phyloP scores from a whole-genome alignment of 306 rosid genomes.

The Malus fusca region DNA sequence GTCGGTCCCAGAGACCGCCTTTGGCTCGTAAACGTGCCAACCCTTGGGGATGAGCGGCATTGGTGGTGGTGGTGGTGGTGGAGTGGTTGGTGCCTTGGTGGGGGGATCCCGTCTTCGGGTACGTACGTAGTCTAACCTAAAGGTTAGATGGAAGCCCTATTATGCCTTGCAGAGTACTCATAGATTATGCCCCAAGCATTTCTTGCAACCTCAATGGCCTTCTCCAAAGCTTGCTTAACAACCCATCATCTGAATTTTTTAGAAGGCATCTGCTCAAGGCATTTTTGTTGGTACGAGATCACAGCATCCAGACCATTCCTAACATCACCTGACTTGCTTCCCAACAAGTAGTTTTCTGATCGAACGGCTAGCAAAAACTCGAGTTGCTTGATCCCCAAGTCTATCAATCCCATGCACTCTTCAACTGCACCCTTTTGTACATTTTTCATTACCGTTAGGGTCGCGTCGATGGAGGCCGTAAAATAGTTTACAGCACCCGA shows the following conservation, averaged over 20 bases:
- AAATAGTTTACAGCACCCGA: background rate
- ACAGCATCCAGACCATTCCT: background rate
- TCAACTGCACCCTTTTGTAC: background rate
- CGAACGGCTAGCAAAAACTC: background rate
- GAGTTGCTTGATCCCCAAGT: background rate
- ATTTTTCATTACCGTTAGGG: background rate
- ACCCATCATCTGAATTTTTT: too few relatives aligned
- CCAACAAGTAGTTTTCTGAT: background rate
- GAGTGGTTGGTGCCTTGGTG: too few relatives aligned
- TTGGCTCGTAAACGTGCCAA: too few relatives aligned
- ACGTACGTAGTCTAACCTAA: too few relatives aligned
- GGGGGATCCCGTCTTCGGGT: too few relatives aligned
- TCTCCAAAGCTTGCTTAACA: too few relatives aligned
- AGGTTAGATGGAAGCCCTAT: background rate
- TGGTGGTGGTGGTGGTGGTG: too few relatives aligned
- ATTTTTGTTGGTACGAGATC: background rate
- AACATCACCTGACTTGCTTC: background rate
- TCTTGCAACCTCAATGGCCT: too few relatives aligned
- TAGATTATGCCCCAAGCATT: too few relatives aligned
- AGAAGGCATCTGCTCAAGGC: background rate
- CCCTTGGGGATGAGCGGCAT: too few relatives aligned
- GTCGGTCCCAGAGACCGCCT: background rate
- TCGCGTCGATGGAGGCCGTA: background rate
- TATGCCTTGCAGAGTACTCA: background rate
- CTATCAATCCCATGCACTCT: background rate